Evolutionary conservation across 139 green algal genomes (phyloP), one percentile per base, ranked within the genome.

Genomic region (Ulvella scutata): DNA sequence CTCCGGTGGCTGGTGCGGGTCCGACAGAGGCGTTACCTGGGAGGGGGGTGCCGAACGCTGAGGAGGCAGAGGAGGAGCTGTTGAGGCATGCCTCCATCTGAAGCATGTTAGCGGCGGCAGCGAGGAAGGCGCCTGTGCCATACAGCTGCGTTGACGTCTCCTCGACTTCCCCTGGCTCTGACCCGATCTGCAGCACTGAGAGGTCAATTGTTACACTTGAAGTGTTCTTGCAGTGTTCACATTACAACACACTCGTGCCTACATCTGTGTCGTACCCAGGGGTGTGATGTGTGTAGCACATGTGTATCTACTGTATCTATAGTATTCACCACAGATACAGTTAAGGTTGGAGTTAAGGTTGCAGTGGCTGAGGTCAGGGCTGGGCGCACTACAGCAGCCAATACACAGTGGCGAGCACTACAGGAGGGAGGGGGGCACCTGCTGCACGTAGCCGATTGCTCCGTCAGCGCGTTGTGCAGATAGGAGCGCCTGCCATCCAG

Each of bases 381-480:
- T n/a, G n/a, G n/a, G n/a, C n/a, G n/a, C n/a, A n/a, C n/a, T n/a
- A n/a, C n/a, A n/a, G n/a, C n/a, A n/a, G n/a, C n/a, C n/a, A n/a
- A n/a, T n/a, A n/a, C n/a, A n/a, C n/a, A n/a, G n/a, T n/a, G n/a
- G n/a, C n/a, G n/a, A n/a, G n/a, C n/a, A n/a, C n/a, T n/a, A n/a
- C n/a, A n/a, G n/a, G n/a, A n/a, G n/a, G n/a, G n/a, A n/a, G n/a
- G n/a, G n/a, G n/a, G n/a, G n/a, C n/a, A n/a, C n/a, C n/a, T n/a
- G n/a, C n/a, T 67, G 51, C 51, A 67, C 51, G n/a, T 26, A 67
- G 51, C 51, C 51, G 51, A 67, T 67, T n/a, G n/a, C n/a, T n/a
- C 51, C 51, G 1, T 67, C 51, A 26, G 51, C 9, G n/a, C 33
- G n/a, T 26, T 67, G 51, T 1, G 1, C 51, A 1, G 9, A 31